These are phyloP conservation scores for Naematelia encephala DNA, from an alignment of 768 basidiomycete genomes.

Conservation along the genomic window DNA sequence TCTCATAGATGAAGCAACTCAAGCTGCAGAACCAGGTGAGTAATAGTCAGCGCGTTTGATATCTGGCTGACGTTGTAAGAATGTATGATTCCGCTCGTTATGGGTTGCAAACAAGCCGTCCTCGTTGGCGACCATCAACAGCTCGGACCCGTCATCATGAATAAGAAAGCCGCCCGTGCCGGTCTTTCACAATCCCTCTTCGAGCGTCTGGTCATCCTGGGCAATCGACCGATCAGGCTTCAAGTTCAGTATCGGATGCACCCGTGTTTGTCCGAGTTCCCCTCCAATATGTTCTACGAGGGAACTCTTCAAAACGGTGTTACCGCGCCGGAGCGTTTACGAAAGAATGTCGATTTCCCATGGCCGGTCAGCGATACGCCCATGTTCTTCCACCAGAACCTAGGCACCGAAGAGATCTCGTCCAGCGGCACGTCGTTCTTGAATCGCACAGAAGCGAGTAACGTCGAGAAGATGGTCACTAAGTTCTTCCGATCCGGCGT, in stretches of 20 bases:
- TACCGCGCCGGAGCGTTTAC: constrained; percentile 91
- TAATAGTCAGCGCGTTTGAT: background rate
- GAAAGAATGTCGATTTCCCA: constrained; percentile 98
- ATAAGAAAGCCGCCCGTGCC: constrained; percentile 99
- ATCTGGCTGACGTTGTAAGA: constrained; percentile 57
- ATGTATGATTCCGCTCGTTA: constrained; percentile 97
- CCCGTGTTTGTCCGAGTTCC: constrained; percentile 97
- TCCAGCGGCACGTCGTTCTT: constrained; percentile 97
- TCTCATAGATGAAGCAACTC: constrained; percentile 96
- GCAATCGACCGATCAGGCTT: constrained; percentile 93
- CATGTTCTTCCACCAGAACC: constrained; percentile 99
- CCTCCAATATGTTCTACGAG: constrained; percentile 99
- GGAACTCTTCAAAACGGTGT: constrained; percentile 98
- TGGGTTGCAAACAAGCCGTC: constrained; percentile 98
- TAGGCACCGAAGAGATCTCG: constrained; percentile 98
- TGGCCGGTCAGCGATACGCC: constrained; percentile 97
- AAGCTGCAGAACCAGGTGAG: constrained; percentile 91
- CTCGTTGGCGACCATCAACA: constrained; percentile 96
- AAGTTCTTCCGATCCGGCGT: constrained; percentile 99
- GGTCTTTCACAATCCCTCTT: constrained; percentile 97
- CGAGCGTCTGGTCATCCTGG: constrained; percentile 90
- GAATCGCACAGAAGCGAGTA: constrained; percentile 96
- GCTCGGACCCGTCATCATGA: constrained; percentile 99
- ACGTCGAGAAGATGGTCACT: constrained; percentile 99
- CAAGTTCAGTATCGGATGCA: constrained; percentile 99